A percentile compares a stretch with the other conserved stretches of the same genome.
Conservation (phyloP, 768 basidiomycete species). For the Macrolepiota fuliginosa region DNA sequence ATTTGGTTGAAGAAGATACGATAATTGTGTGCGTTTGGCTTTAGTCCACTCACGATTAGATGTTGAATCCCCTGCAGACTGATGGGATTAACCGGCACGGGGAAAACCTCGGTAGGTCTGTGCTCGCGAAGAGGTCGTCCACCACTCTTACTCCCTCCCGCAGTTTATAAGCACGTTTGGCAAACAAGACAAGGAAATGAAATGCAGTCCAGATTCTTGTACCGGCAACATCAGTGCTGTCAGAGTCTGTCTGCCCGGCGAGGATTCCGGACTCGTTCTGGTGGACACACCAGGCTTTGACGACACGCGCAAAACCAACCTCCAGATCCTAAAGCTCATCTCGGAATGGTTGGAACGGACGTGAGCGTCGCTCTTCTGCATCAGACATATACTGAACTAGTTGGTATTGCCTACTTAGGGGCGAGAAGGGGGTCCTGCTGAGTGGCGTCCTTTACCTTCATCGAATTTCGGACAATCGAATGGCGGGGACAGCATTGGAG, state of each 20-base stretch:
- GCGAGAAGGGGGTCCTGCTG: conserved; percentile 17
- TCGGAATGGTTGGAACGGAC: conserved; percentile 7
- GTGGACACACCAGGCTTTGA: conserved; percentile 19
- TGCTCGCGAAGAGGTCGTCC: background rate
- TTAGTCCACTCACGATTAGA: background rate
- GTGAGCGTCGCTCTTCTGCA: conserved; percentile 6
- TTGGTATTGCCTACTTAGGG: conserved; percentile 15
- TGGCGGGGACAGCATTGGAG: conserved; percentile 48
- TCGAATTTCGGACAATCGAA: conserved; percentile 24
- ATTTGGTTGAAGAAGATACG: conserved; percentile 5
- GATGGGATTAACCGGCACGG: conserved; percentile 18
- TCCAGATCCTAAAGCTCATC: conserved; percentile 11
- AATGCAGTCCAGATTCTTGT: conserved; percentile 1
- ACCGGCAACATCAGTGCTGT: conserved; percentile 7
- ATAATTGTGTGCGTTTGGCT: conserved; percentile 4
- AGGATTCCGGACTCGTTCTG: conserved; percentile 9
- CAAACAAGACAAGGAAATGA: background rate
- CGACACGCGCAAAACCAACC: conserved; percentile 7
- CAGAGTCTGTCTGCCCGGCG: background rate
- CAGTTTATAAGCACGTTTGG: conserved; percentile 10
- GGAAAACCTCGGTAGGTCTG: conserved; percentile 18
- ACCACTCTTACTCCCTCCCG: no score
- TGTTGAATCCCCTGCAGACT: conserved; percentile 1
- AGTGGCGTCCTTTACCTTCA: conserved; percentile 16
- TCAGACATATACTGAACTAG: background rate